Evolutionary conservation across 1,284 basidiomycete genomes (phyloP), one percentile per base, ranked within the genome.

Genomic region (Ustilago trichophora): DNA sequence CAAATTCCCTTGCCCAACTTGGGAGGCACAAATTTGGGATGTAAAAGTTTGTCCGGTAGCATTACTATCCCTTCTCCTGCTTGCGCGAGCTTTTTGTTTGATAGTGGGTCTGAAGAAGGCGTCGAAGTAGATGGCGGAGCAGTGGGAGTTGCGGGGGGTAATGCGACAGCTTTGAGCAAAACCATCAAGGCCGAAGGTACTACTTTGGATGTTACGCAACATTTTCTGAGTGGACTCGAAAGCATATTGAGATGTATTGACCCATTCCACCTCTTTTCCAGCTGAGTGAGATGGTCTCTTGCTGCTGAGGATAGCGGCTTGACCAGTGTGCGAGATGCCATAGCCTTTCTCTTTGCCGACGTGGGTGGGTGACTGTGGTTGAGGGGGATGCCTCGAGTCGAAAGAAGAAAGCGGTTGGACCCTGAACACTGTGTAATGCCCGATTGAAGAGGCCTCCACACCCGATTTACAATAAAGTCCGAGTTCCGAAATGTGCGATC

Each of bases 171-270:
- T 45, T 69, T 69, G 21, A 69, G 41, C 19, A 52, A 51, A 10
- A 69, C 1, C 47, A 69, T 25, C 12, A 71, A 55, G 2, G 49
- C 29, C 2, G 57, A 51, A 2, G 65, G 65, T 1, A 62, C 27
- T 4, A 50, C n/a, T 21, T 58, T 62, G 26, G 27, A 21, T 12
- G 65, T 57, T 3, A 62, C 65, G 42, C 53, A 34, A 41, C 65
- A 68, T n/a, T 57, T 60, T n/a, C 65, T 57, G 1, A 68, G 37
- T 0, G 65, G 65, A 0, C 26, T 3, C 2, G 53, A 16, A 11
- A 68, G 65, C 58, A 68, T 57, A 5, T n/a, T 8, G 6, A 68
- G 49, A 33, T 57, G 45, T 2, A 62, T 3, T 6, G 65, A 68
- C 21, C 45, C 45, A 2, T 34, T 24, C 65, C 65, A 68, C 9